Base-by-base conservation (phyloP, 2,329 filamentous ascomycete species). In the Fusarium chaquense region DNA sequence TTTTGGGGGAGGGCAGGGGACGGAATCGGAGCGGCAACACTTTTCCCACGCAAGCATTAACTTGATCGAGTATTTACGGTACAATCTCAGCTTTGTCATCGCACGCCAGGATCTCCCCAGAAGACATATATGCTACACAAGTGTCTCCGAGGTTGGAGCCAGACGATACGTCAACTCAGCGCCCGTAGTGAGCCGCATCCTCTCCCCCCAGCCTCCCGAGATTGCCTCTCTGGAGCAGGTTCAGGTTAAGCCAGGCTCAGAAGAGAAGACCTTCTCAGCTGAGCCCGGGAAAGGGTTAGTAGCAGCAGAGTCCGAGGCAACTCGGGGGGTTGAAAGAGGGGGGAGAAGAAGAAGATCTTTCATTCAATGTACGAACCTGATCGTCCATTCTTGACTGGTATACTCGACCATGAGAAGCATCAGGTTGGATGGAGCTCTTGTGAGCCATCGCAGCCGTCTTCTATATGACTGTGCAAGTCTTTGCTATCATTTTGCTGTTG, bases 31-130 rank as follows among this genome's bases (percentile, higher is more conserved):
- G 92, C 92, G 92, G 92, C 92, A 94, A 91, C 92, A 95, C 93
- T 87, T 94, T 95, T 92, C 93, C 90, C 93, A 95, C 93, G 93
- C 93, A 96, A 96, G 93, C 91, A 94, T 95, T 96, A 95, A 93
- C 93, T 96, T 96, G 93, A 93, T 96, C 93, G 92, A 95, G 92
- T 95, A 90, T 89, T 70, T 85, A 94, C 93, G 92, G 93, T 96
- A 89, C 91, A 90, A 91, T 95, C 93, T 96, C 93, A 95, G 93
- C 93, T 88, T 94, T 87, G 83, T 88, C 77, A 81, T 78, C 75
- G 71, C 83, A 75, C 63, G 71, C 57, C 59, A 47, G 65, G 78
- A 81, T 84, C 82, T 84, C 81, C 81, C 76, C 72, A 30, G 40
- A 61, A 58, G 35, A 49, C 58, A 69, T 15, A 20, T 45, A n/a